These are phyloP conservation scores for Galerina marginata DNA, from an alignment of 768 basidiomycete genomes.

Conservation along the genomic window DNA sequence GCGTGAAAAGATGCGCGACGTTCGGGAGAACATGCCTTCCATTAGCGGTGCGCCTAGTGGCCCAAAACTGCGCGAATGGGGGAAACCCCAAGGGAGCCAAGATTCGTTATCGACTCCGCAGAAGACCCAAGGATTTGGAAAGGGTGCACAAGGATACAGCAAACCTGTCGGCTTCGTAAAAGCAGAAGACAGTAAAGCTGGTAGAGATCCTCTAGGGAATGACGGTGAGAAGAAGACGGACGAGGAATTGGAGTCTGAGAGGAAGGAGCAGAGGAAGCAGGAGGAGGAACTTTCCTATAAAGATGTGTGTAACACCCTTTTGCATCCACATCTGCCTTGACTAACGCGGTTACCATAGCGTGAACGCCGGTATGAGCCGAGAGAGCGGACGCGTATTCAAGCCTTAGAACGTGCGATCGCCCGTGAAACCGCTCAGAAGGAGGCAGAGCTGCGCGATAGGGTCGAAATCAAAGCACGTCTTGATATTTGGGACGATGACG, in stretches of 20 bases:
- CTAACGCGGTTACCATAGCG: conserved; percentile 54
- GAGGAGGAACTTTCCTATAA: conserved; percentile 87
- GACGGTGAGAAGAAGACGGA: conserved; percentile 69
- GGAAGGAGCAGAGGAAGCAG: conserved; percentile 73
- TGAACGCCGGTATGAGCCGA: conserved; percentile 90
- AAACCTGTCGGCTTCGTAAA: conserved; percentile 87
- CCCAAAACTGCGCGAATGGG: conserved; percentile 82
- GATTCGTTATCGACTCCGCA: conserved; percentile 35
- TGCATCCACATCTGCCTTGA: conserved; percentile 8
- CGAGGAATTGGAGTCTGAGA: conserved; percentile 84
- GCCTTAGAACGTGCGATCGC: conserved; percentile 77
- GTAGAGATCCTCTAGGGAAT: conserved; percentile 36
- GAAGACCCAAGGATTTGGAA: conserved; percentile 59
- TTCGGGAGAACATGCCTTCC: conserved; percentile 59
- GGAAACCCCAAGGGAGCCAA: conserved; percentile 58
- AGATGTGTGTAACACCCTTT: conserved; percentile 64
- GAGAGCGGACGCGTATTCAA: conserved; percentile 83
- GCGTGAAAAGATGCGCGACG: conserved; percentile 86
- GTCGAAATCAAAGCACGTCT: conserved; percentile 80
- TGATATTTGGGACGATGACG: conserved; percentile 92
- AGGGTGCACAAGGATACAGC: conserved; percentile 76
- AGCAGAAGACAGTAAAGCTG: conserved; percentile 49
- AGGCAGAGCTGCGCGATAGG: conserved; percentile 81
- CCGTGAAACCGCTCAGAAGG: conserved; percentile 71
- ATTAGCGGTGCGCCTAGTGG: conserved; percentile 63